These are phyloP conservation scores for Boletellus deceptivus DNA, from an alignment of 1,284 basidiomycete species.

Conservation along the genomic window DNA sequence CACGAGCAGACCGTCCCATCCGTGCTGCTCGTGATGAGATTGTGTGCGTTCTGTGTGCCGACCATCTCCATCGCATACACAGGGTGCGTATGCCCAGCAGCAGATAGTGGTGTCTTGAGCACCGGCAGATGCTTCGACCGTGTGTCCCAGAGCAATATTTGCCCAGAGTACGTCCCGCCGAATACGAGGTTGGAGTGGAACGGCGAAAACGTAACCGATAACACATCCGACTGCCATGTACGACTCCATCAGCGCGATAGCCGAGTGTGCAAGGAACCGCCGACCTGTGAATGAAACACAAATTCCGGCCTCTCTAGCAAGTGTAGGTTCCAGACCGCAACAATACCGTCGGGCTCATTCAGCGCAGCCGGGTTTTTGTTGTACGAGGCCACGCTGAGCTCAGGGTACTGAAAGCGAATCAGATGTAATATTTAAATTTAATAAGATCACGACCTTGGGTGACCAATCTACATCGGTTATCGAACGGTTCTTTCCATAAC, in stretches of 20 bases:
- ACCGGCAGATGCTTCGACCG: constrained; percentile 93
- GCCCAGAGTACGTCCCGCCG: constrained; percentile 97
- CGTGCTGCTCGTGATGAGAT: constrained; percentile 92
- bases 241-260: constrained; percentile 13
- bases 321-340: constrained; percentile 97
- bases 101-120: constrained; percentile 93
- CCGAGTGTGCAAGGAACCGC: constrained; percentile 19
- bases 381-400: constrained; percentile 92
- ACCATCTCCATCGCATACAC: constrained; percentile 98
- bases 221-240: constrained; percentile 83
- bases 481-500: constrained; percentile 86
- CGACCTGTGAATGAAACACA: constrained; percentile 93
- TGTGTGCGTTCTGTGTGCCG: constrained; percentile 97
- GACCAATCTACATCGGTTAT: constrained; percentile 98
- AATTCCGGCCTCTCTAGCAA: constrained; percentile 95
- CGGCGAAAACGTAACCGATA: constrained; percentile 94
- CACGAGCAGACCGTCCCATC: constrained; percentile 97
- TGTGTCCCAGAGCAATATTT: constrained; percentile 99
- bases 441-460: constrained; percentile 63
- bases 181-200: constrained; percentile 98
- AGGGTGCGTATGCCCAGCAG: constrained; percentile 95
- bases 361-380: constrained; percentile 91
- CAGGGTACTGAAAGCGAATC: constrained; percentile 71
- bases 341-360: constrained; percentile 95
- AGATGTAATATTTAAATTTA: constrained; percentile 1